Base-by-base conservation (phyloP, 345 rosid genomes). In the Triadica sebifera region DNA sequence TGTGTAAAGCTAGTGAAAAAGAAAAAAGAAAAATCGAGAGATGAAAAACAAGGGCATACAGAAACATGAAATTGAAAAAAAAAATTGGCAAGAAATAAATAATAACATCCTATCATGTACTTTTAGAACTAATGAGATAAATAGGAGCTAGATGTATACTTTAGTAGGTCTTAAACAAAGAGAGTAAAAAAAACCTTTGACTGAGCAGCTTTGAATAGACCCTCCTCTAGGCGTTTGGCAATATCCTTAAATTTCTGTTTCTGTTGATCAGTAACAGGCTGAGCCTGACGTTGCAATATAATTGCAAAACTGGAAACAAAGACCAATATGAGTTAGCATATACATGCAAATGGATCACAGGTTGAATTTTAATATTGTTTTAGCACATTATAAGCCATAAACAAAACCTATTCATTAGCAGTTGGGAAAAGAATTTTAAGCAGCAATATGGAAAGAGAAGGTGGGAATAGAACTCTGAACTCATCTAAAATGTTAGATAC, bases 161-260 rank as follows among this genome's bases (percentile, higher is more conserved):
- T 7, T 12, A 53, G 38, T 47, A 71, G 51, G 66, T 19, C 11
- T 15, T 67, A 37, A 73, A 5, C 25, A 24, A 60, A 34, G 70
- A 49, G n/a, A 37, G 56, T 20, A 43, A 9, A 67, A 9, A 67
- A 71, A 76, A 90, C 98, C 98, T 90, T 86, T n/a, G 94, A 52
- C 46, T 2, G 72, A 63, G 98, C 98, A 65, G 52, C 57, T 84
- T 81, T 93, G 78, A 87, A 90, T 37, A 95, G 79, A 67, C 98
- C 94, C 69, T 91, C 97, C 79, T 95, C 99, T 70, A 93, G 81
- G 78, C 99, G 96, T 82, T 79, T 95, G 50, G 90, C 89, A 61
- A 91, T 58, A 77, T 88, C 96, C 79, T 53, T 83, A 70, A 74
- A 81, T 81, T 56, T 95, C 49, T 72, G 71, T 74, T 81, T 82